Conservation (phyloP, 306 rosid genomes). For the Dalbergia cultrata region DNA sequence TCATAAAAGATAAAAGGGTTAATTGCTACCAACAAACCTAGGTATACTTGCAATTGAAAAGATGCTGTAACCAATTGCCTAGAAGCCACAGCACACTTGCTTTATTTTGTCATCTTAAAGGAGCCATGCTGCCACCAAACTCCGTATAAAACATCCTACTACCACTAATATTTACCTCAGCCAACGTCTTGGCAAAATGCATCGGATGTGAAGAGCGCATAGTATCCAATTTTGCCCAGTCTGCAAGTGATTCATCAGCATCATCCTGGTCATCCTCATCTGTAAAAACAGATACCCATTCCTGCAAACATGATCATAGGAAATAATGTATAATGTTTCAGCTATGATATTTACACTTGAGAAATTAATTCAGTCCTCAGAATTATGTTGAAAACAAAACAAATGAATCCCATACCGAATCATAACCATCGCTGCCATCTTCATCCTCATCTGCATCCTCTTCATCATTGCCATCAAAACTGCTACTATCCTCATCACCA, state of each 20-base stretch:
- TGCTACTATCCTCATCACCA: slow-evolving; percentile 73
- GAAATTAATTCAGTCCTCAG: slow-evolving; percentile 36
- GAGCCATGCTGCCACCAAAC: background rate
- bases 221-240: slow-evolving; percentile 93
- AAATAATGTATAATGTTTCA: slow-evolving; percentile 38
- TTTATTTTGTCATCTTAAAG: background rate
- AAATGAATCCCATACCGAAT: slow-evolving; percentile 61
- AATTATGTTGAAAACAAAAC: slow-evolving; percentile 28
- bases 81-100: slow-evolving; percentile 1
- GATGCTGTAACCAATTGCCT: slow-evolving; percentile 27
- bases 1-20: slow-evolving; percentile 25
- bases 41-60: slow-evolving; percentile 6
- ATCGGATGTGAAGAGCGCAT: slow-evolving; percentile 93
- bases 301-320: slow-evolving; percentile 65
- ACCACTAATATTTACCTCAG: slow-evolving; percentile 69
- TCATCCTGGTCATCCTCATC: slow-evolving; percentile 76
- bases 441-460: slow-evolving; percentile 55
- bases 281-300: slow-evolving; percentile 84
- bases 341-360: slow-evolving; percentile 23
- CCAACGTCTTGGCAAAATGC: slow-evolving; percentile 85
- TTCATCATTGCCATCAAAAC: slow-evolving; percentile 58
- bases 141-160: slow-evolving; percentile 37
- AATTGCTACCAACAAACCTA: slow-evolving; percentile 19
- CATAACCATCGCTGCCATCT: slow-evolving; percentile 52
- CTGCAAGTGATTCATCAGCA: slow-evolving; percentile 72